Evolutionary conservation across 371 early-diverging fungal genomes (phyloP), one percentile per base, ranked within the genome.

Genomic region (Mucor circinelloides): DNA sequence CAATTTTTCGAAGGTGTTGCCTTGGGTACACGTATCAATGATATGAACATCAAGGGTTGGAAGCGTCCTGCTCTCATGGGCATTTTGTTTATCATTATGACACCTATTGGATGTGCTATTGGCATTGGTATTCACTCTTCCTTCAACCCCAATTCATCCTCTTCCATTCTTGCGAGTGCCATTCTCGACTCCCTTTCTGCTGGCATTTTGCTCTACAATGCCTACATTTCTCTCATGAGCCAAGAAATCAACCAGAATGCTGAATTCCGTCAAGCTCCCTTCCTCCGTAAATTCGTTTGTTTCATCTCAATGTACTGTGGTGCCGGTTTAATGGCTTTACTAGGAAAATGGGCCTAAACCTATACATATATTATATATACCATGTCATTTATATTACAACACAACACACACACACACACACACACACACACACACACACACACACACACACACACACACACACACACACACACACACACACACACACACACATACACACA

Each of bases 1-100:
- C 96, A 97, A 81, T 87, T 88, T 67, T 89, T 90, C 63, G 89
- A 88, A 76, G 90, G 89, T 12, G 56, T 90, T 46, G 89, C 90
- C 0, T 69, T 90, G 23, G 90, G 90, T 25, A 83, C 87, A 0
- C 75, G 90, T 28, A 76, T 90, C 44, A 85, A 84, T 25, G 85
- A 84, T 30, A 74, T 89, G 73, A 77, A 85, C 58, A 75, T 73
- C 58, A 72, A 66, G 59, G 74, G 60, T 25, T 79, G 73, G 75
- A 59, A 59, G 38, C 75, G 62, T 54, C 84, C 77, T 27, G 52
- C 72, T 54, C 31, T 89, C 19, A 79, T 91, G 76, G 89, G 83
- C 0, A 38, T 81, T 25, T 36, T 80, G 2, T 91, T 89, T 65
- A 70, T 85, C 6, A 48, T 89, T 9, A 88, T 88, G 50, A 92